Base-by-base conservation (phyloP, 768 basidiomycete genomes). In the Boletus subparvulus region DNA sequence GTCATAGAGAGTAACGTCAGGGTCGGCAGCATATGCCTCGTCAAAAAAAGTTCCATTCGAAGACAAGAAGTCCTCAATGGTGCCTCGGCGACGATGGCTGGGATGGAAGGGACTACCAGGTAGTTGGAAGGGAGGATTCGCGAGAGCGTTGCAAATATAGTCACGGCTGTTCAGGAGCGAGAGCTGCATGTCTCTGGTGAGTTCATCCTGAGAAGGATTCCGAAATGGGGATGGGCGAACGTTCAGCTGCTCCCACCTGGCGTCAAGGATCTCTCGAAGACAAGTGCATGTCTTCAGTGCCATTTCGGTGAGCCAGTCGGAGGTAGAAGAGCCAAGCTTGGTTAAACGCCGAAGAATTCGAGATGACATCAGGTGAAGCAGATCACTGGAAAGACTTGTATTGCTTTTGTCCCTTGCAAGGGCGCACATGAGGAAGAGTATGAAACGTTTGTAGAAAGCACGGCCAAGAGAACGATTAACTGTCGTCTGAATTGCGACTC, bases 381-480 rank as follows among this genome's bases (percentile, higher is more conserved):
- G 32, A 37, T 71, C 61, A 45, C 53, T 68, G 6, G 58, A 43
- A 36, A 61, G 45, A n/a, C 61, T 17, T 0, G 5, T 4, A 2
- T 58, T 40, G 2, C 64, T 48, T 3, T 67, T 68, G 3, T 63
- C 21, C 12, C 57, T 50, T 4, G 77, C 55, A 2, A 67, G 45
- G 24, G 58, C 43, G 2, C 72, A 62, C 33, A 76, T 55, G 50
- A 81, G 66, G 50, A 74, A 81, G 2, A 77, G 53, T 61, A 80
- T 74, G 65, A 83, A 83, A 8, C 37, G 12, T 50, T 83, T 83
- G 67, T 84, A 83, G 1, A 63, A 66, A 8, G 41, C 39, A 14
- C 54, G 8, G 17, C 56, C 58, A 35, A 55, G 26, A 10, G 45
- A 50, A 6, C 52, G 49, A 50, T 51, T 39, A 4, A 70, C 19